A percentile compares a stretch with the other conserved stretches of the same genome.
These are phyloP conservation scores for Colletotrichum godetiae DNA, from an alignment of 2,329 filamentous ascomycete genomes.

Conservation along the genomic window DNA sequence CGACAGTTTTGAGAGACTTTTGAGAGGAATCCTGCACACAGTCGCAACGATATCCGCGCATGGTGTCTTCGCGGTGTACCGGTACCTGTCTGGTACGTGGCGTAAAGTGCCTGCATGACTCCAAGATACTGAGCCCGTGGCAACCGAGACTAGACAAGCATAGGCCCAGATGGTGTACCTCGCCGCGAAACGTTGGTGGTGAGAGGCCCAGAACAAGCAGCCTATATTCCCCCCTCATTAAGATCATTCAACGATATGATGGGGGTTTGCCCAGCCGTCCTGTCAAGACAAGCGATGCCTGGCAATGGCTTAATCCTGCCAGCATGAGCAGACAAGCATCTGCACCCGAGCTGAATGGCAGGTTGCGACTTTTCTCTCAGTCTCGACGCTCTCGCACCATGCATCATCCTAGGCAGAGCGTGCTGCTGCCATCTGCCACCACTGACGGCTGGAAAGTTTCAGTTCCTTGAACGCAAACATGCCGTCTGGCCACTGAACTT, in stretches of 20 bases:
- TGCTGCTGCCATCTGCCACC: constrained; percentile 17
- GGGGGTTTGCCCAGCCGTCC: not conserved
- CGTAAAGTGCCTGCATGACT: constrained; percentile 36
- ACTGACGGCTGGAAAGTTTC: constrained; percentile 26
- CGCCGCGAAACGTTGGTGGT: constrained; percentile 30
- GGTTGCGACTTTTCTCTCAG: not conserved
- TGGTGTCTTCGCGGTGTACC: constrained; percentile 15
- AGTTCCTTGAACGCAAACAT: constrained; percentile 12
- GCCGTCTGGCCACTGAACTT: constrained; percentile 1
- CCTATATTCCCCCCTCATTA: constrained; percentile 32
- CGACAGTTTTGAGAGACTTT: not conserved
- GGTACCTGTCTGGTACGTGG: constrained; percentile 22
- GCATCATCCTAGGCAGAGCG: not conserved
- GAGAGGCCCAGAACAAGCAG: constrained; percentile 23
- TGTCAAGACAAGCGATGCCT: not conserved
- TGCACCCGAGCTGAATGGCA: not conserved
- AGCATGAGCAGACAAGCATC: constrained; percentile 5
- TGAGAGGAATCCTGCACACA: constrained; percentile 4
- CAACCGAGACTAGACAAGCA: constrained; percentile 32
- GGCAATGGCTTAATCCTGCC: not conserved
- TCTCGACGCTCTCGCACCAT: not conserved
- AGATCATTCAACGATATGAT: not conserved
- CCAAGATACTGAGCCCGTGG: constrained; percentile 29
- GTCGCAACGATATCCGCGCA: constrained; percentile 15
- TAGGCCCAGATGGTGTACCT: constrained; percentile 28